These are phyloP conservation scores for Macadamia integrifolia DNA, from an alignment of 164 flowering plant species.

Conservation along the genomic window DNA sequence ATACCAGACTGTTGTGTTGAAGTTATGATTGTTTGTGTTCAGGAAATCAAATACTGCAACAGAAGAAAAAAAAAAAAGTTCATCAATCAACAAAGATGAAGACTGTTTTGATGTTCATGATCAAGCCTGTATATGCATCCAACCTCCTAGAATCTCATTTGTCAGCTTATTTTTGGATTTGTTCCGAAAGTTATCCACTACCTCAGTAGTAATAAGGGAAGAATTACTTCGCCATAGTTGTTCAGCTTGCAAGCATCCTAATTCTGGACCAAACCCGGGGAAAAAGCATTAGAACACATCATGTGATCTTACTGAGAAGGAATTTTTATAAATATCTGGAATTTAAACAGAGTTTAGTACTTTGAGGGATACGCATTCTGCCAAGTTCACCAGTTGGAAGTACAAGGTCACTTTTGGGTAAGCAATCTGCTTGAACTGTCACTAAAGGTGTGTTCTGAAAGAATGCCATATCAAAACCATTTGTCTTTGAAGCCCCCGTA, in stretches of 20 bases:
- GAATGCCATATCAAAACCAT: slow-evolving; percentile 72
- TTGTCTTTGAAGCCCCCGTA: slow-evolving; percentile 17
- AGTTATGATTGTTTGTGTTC: slow-evolving; percentile 41
- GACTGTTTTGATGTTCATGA: neutral
- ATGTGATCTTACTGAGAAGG: neutral
- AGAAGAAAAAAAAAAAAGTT: neutral
- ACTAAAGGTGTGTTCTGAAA: slow-evolving; percentile 37
- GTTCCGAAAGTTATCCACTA: slow-evolving; percentile 39
- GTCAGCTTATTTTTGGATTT: slow-evolving; percentile 36
- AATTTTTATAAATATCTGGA: neutral
- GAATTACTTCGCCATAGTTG: slow-evolving; percentile 60
- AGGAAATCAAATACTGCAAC: slow-evolving; percentile 73
- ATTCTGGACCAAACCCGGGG: slow-evolving; percentile 25
- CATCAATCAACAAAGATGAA: neutral
- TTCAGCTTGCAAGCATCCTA: slow-evolving; percentile 44
- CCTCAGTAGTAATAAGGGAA: slow-evolving; percentile 45
- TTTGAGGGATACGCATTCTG: slow-evolving; percentile 23
- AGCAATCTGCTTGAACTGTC: slow-evolving; percentile 53
- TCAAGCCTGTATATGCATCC: slow-evolving; percentile 1
- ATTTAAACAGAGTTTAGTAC: slow-evolving; percentile 21
- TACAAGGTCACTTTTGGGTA: slow-evolving; percentile 36
- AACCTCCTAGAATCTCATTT: slow-evolving; percentile 69
- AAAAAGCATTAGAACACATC: neutral
- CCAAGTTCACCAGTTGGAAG: slow-evolving; percentile 21
- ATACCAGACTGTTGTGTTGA: slow-evolving; percentile 71